Evolutionary conservation across 495 filamentous ascomycete species (phyloP).

Genomic region (Penicillium goetzii): DNA sequence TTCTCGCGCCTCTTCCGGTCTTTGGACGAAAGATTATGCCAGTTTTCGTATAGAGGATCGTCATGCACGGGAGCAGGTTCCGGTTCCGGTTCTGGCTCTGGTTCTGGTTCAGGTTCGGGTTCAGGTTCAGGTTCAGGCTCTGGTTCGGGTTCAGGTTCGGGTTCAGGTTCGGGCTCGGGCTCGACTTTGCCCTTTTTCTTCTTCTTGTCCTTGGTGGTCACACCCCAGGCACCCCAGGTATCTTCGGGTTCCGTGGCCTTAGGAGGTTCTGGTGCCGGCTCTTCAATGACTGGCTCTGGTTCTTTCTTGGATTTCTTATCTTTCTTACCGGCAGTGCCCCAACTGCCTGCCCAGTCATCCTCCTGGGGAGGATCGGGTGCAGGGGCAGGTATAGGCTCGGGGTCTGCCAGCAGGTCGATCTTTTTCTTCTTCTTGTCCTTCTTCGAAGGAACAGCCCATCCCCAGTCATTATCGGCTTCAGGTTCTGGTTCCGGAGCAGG

Average conservation of each 20-base stretch:
- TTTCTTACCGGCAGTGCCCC: conserved; percentile 40
- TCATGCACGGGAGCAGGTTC: conserved; percentile 36
- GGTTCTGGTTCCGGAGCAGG: conserved; percentile 3
- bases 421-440: conserved; percentile 50
- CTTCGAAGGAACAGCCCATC: conserved; percentile 38
- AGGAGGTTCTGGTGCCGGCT: conserved; percentile 28
- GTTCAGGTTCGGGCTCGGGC: conserved; percentile 25
- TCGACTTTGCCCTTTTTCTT: conserved; percentile 30
- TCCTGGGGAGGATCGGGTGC: conserved; percentile 28
- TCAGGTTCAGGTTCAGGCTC: conserved; percentile 35
- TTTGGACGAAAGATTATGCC: conserved; percentile 40
- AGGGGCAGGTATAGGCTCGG: conserved; percentile 28
- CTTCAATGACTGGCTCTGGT: conserved; percentile 36
- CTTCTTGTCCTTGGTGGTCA: conserved; percentile 29
- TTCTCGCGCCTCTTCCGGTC: conserved; percentile 49
- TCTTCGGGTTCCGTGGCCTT: conserved; percentile 52
- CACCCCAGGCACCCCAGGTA: conserved; percentile 44
- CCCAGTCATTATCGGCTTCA: conserved; percentile 35
- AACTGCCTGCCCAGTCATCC: conserved; percentile 36
- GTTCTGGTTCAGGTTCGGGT: conserved; percentile 36
- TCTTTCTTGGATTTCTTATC: conserved; percentile 46
- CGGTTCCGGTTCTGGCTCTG: conserved; percentile 33
- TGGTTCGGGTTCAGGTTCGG: conserved; percentile 28
- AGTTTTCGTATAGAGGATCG: conserved; percentile 45
- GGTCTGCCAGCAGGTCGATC: conserved; percentile 35